These are phyloP conservation scores for Debaryomyces robertsiae DNA, from an alignment of 1,139 yeast genomes.

Conservation along the genomic window DNA sequence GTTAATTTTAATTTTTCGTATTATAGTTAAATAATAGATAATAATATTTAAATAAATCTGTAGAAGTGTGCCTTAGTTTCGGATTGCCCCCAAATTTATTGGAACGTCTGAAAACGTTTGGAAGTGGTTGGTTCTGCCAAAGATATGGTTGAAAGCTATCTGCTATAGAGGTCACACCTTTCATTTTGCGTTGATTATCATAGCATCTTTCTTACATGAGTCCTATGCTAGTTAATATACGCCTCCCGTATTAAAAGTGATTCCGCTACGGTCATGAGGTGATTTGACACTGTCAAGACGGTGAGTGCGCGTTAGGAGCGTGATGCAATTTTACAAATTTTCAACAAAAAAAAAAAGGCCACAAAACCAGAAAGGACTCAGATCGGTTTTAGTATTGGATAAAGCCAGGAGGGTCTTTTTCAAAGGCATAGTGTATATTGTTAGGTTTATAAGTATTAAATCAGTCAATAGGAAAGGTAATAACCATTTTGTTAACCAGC, in stretches of 20 bases:
- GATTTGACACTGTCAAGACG: no score
- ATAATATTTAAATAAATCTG: conserved; percentile 23
- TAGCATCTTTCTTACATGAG: no score
- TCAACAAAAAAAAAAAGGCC: conserved; percentile 10
- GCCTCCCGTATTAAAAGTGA: no score
- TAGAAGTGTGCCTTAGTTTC: no score
- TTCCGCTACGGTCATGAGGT: no score
- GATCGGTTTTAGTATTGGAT: conserved; percentile 5
- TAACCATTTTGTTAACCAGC: background rate
- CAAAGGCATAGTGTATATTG: background rate
- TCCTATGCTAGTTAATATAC: no score
- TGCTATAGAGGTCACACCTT: no score
- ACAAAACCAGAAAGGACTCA: conserved; percentile 9
- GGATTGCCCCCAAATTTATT: no score
- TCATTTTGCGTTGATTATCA: no score
- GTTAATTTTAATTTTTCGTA: conserved; percentile 24
- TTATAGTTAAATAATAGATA: conserved; percentile 34
- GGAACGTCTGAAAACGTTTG: no score
- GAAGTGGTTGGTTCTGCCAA: no score
- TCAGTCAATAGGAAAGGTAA: conserved; percentile 3
- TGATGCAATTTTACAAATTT: conserved; percentile 8
- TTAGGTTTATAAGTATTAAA: background rate
- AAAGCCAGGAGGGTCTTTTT: conserved; percentile 2
- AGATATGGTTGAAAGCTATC: no score
- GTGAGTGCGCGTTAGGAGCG: conserved; percentile 1